Conservation (phyloP, 1,284 basidiomycete genomes). For the Tilletiopsis washingtonensis region DNA sequence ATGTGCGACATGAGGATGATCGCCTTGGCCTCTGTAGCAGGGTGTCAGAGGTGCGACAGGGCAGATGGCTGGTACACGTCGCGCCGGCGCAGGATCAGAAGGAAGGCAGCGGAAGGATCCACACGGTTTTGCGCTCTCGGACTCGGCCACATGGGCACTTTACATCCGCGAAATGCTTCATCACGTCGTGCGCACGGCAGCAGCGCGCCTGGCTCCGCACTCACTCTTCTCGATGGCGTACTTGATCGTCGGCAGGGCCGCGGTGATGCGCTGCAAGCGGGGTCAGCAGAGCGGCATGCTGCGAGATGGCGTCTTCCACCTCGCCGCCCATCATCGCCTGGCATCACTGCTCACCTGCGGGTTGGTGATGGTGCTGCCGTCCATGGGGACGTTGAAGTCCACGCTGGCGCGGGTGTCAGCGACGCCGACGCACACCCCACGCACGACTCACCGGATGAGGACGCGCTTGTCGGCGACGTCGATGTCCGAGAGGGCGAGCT, state of each 20-base stretch:
- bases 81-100: no score
- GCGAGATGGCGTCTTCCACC: no score
- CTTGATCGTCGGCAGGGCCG: conserved; percentile 89
- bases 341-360: no score
- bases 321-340: no score
- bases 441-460: conserved; percentile 37
- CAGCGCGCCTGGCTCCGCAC: conserved; percentile 13
- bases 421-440: background rate
- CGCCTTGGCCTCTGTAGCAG: conserved; percentile 62
- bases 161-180: no score
- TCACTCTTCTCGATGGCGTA: conserved; percentile 82
- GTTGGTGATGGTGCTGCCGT: conserved; percentile 82
- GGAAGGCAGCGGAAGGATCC: no score
- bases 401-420: conserved; percentile 46
- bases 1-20: conserved; percentile 97
- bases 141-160: no score
- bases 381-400: conserved; percentile 95
- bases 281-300: no score
- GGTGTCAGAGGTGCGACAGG: background rate
- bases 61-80: background rate
- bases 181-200: background rate
- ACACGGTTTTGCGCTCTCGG: no score
- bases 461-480: conserved; percentile 84
- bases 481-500: conserved; percentile 68
- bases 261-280: conserved; percentile 92